Evolutionary conservation across 176 grass and related monocot genomes (phyloP), one percentile per base, ranked within the genome.

Genomic region (Panicum miliaceum): DNA sequence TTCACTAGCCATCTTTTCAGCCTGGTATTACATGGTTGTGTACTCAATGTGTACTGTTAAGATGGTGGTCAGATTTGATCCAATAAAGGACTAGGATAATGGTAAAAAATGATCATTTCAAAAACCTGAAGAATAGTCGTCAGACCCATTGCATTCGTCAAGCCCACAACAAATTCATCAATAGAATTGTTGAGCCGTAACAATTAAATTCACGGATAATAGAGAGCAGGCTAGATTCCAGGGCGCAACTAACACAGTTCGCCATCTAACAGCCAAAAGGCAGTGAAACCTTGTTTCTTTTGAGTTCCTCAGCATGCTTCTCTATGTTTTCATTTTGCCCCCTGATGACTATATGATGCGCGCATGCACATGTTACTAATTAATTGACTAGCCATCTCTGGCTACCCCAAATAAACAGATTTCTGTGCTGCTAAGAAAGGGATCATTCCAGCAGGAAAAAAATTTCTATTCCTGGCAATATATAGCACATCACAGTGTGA

Each of bases 261-360:
- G 69, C 69, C 48, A 72, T n/a, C n/a, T n/a, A n/a, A n/a, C 69
- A 72, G 43, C 69, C 7, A 19, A 72, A 72, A 48, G 69, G 69
- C 69, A 50, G 69, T 4, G 26, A 48, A 72, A 72, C 14, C 69
- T 29, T 72, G 68, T 50, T 72, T 48, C 69, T 48, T 72, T 72
- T 72, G 13, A 72, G 69, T 48, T 72, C 23, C 70, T 32, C 15
- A 12, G 34, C 70, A 73, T 26, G 70, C 25, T 73, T 50, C 42
- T 35, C 61, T 5, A 29, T 29, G 42, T 25, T 71, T 26, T 29
- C 16, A 71, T 71, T 46, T 71, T 42, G 68, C 18, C 41, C 18
- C 41, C 42, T 4, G 10, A 59, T 14, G 7, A 3, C 23, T 45
- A 45, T 10, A 45, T 71, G 41, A 43, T n/a, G n/a, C n/a, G n/a